Evolutionary conservation across 352 stramenopile genomes (phyloP).

Genomic region (Blastocystis sp.): DNA sequence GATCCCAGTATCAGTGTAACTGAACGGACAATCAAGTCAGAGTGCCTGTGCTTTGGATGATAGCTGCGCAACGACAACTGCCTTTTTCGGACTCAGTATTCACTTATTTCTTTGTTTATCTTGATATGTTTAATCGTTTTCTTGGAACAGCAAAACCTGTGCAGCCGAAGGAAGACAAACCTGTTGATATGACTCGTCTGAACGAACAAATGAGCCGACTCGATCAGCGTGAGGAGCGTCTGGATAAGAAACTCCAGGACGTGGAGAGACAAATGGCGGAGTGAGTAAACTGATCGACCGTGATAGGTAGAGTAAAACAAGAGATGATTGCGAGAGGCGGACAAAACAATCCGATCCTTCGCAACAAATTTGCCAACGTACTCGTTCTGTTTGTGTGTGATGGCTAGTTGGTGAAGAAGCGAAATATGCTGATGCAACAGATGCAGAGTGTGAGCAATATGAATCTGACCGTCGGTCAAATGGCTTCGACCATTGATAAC

Average conservation of each 20-base stretch:
- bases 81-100: background rate
- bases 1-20: too few species aligned
- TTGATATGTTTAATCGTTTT: slow-evolving; percentile 30
- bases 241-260: slow-evolving; percentile 24
- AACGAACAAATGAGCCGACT: slow-evolving; percentile 18
- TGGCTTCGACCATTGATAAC: background rate
- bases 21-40: too few species aligned
- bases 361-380: background rate
- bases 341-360: too few species aligned
- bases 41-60: background rate
- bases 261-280: background rate
- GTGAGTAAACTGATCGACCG: background rate
- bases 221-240: slow-evolving; percentile 14
- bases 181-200: slow-evolving; percentile 23
- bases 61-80: background rate
- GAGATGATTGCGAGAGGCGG: too few species aligned
- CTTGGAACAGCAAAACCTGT: slow-evolving; percentile 20
- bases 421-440: slow-evolving; percentile 26
- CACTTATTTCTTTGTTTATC: background rate
- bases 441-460: slow-evolving; percentile 8
- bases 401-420: slow-evolving; percentile 2
- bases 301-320: slow-evolving; percentile 36
- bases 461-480: slow-evolving; percentile 40
- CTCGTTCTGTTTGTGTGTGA: background rate
- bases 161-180: slow-evolving; percentile 27